Percentiles rank a stretch among this genome's conserved stretches.
phyloP scores from a whole-genome alignment of 2,329 filamentous ascomycete genomes.

The Claviceps citrina region DNA sequence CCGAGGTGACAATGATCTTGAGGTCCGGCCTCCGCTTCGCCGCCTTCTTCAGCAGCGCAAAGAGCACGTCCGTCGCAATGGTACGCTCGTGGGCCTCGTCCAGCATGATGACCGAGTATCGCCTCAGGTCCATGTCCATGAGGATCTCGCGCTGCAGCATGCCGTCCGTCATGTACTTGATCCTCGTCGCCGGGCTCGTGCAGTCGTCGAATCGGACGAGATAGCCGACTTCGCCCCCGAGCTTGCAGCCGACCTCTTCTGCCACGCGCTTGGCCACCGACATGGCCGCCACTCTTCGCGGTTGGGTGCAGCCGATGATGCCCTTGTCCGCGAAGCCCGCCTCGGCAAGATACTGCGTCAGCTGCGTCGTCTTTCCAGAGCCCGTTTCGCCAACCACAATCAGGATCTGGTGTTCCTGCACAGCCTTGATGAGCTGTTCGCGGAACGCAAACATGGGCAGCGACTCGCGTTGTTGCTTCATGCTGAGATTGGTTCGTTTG shows the following conservation, averaged over 20 bases:
- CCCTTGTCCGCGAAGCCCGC: slow-evolving; percentile 75
- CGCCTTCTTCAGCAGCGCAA: slow-evolving; percentile 87
- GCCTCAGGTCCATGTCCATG: slow-evolving; percentile 72
- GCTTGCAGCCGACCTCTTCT: slow-evolving; percentile 81
- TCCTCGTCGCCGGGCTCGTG: slow-evolving; percentile 72
- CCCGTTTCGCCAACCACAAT: slow-evolving; percentile 97
- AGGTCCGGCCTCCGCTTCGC: slow-evolving; percentile 72
- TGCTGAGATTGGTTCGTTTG: slow-evolving; percentile 77
- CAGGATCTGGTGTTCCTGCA: slow-evolving; percentile 73
- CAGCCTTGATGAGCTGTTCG: slow-evolving; percentile 72
- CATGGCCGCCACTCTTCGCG: slow-evolving; percentile 92
- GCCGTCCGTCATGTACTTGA: slow-evolving; percentile 99
- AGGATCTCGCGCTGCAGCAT: slow-evolving; percentile 95
- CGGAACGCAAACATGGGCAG: slow-evolving; percentile 84
- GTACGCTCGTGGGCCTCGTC: slow-evolving; percentile 97
- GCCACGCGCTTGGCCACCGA: slow-evolving; percentile 93
- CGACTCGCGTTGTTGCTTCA: slow-evolving; percentile 85
- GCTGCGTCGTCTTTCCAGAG: slow-evolving; percentile 90
- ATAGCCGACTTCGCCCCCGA: slow-evolving; percentile 90
- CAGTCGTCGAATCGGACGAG: slow-evolving; percentile 95
- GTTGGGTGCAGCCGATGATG: slow-evolving; percentile 91
- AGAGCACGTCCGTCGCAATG: slow-evolving; percentile 88
- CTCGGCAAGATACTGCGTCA: slow-evolving; percentile 91
- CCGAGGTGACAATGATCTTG: slow-evolving; percentile 91
- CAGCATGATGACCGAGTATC: slow-evolving; percentile 94